A percentile compares a stretch with the other conserved stretches of the same genome.
These are phyloP conservation scores for Ophiostoma quercus DNA, from an alignment of 2,329 filamentous ascomycete genomes.

Conservation along the genomic window DNA sequence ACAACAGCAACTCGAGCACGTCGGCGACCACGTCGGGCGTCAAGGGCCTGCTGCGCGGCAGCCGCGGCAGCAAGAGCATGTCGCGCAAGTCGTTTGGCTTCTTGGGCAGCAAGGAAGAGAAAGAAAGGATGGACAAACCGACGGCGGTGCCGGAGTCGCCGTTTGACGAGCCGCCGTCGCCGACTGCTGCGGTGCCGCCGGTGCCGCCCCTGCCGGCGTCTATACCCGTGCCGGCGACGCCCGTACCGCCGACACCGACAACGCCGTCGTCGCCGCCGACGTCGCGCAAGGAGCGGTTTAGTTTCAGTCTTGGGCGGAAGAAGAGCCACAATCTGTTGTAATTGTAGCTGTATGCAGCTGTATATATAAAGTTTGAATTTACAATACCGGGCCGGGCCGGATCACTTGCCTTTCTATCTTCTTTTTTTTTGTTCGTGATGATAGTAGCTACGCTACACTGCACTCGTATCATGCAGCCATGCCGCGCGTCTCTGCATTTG, in stretches of 20 bases:
- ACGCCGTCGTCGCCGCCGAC: constrained; percentile 42
- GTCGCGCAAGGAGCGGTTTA: constrained; percentile 57
- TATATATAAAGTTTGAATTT: background rate
- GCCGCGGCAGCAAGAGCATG: constrained; percentile 71
- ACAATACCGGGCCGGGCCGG: too few relatives aligned
- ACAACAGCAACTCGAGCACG: constrained; percentile 35
- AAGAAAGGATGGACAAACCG: constrained; percentile 23
- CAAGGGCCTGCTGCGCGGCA: constrained; percentile 54
- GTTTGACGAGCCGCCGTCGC: constrained; percentile 10
- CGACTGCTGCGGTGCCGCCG: background rate
- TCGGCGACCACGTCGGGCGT: constrained; percentile 20
- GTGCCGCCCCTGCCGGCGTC: background rate
- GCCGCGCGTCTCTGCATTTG: background rate
- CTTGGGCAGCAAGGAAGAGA: constrained; percentile 44
- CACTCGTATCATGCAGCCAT: background rate
- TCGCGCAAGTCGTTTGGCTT: constrained; percentile 69
- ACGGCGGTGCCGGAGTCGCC: constrained; percentile 17
- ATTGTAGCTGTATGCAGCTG: too few relatives aligned
- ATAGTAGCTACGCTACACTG: background rate
- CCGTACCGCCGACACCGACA: background rate
- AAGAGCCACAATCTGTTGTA: constrained; percentile 52
- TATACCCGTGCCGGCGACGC: background rate
- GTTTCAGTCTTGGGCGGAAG: constrained; percentile 62
- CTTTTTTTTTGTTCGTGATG: too few relatives aligned
- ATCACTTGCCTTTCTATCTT: background rate